phyloP scores from a whole-genome alignment of 768 basidiomycete genomes.

The Rhodotorula toruloides region DNA sequence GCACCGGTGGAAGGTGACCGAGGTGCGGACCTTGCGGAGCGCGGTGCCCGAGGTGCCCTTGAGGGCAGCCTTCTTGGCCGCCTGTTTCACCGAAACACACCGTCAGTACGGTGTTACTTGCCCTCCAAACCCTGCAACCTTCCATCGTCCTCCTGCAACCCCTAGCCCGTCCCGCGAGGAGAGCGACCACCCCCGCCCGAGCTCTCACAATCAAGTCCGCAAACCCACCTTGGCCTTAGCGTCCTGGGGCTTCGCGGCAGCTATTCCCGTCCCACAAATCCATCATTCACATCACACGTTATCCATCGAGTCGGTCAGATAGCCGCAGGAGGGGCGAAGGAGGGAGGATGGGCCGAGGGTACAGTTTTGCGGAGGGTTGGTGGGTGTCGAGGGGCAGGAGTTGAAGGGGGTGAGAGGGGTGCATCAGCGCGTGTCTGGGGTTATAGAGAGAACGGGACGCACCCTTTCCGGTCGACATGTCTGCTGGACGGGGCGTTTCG shows the following conservation, averaged over 20 bases:
- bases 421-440: neutral
- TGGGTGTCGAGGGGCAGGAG: neutral
- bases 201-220: neutral
- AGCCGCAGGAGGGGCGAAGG: too few relatives aligned
- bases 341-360: neutral
- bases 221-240: conserved; percentile 40
- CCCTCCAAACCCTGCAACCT: too few relatives aligned
- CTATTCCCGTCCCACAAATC: conserved; percentile 1
- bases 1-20: conserved; percentile 66
- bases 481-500: neutral
- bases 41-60: conserved; percentile 62
- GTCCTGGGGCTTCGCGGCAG: conserved; percentile 48
- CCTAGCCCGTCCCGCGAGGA: neutral
- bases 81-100: conserved; percentile 33
- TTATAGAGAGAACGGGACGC: too few relatives aligned
- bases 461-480: conserved; percentile 18
- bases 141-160: neutral
- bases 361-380: neutral
- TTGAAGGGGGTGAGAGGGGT: neutral
- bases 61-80: conserved; percentile 92
- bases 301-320: too few relatives aligned
- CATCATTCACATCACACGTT: too few relatives aligned
- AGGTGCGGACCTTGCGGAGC: conserved; percentile 55
- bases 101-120: conserved; percentile 8
- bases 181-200: neutral